Evolutionary conservation across 805 yeast genomes (phyloP).

Genomic region (Kazachstania viticola): DNA sequence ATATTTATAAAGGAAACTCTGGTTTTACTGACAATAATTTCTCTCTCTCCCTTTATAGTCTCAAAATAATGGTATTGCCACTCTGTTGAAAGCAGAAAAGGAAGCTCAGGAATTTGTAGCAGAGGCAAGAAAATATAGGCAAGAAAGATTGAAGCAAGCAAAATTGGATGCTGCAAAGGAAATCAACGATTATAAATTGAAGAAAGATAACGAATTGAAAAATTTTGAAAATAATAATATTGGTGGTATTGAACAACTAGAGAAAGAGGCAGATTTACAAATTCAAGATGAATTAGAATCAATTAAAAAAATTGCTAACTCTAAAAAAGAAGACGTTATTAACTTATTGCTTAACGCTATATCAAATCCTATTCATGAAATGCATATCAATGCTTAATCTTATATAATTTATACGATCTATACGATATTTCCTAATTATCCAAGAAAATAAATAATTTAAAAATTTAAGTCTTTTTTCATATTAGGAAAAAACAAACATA

Average conservation of each 20-base stretch:
- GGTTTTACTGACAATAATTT: too few species aligned
- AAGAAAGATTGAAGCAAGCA: constrained; percentile 79
- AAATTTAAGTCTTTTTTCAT: too few species aligned
- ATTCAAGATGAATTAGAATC: constrained; percentile 60
- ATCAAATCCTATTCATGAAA: constrained; percentile 64
- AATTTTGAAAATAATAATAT: constrained; percentile 62
- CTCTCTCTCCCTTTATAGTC: too few species aligned
- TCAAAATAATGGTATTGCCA: constrained; percentile 28
- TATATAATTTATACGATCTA: not conserved
- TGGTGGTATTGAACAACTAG: constrained; percentile 38
- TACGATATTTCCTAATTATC: too few species aligned
- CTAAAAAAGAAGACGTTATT: constrained; percentile 57
- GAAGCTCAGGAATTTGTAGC: constrained; percentile 94
- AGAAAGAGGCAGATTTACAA: constrained; percentile 63
- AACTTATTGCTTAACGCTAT: constrained; percentile 72
- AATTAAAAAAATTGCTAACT: constrained; percentile 52
- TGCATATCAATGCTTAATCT: constrained; percentile 76
- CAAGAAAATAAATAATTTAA: too few species aligned
- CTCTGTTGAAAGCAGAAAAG: constrained; percentile 64
- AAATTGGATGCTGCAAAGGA: constrained; percentile 87
- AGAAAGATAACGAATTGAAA: constrained; percentile 75
- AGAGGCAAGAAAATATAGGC: constrained; percentile 77
- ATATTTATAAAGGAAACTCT: too few species aligned
- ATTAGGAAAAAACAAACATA: too few species aligned
- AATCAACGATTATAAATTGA: constrained; percentile 71